phyloP scores from a whole-genome alignment of 1,284 basidiomycete species.

The Tilletia caries region DNA sequence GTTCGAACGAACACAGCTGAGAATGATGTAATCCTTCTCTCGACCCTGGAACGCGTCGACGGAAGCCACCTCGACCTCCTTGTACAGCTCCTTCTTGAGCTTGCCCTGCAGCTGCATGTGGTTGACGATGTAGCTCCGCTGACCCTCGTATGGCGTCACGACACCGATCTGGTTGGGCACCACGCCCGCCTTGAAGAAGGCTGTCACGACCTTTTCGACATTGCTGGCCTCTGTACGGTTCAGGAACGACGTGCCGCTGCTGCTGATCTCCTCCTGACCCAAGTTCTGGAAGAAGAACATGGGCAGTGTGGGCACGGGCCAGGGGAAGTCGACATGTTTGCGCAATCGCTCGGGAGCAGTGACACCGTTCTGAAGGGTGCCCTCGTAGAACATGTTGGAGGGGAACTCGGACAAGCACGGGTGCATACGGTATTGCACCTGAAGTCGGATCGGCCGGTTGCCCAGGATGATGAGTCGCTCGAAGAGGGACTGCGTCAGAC shows the following conservation, averaged over 20 bases:
- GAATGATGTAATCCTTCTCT: slow-evolving; percentile 99
- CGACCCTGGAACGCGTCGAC: slow-evolving; percentile 99
- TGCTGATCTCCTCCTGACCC: slow-evolving; percentile 97
- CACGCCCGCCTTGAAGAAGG: slow-evolving; percentile 98
- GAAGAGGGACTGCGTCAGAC: slow-evolving; percentile 93
- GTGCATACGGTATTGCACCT: slow-evolving; percentile 99
- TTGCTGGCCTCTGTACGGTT: slow-evolving; percentile 98
- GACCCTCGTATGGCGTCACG: slow-evolving; percentile 97
- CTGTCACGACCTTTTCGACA: slow-evolving; percentile 98
- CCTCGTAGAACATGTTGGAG: slow-evolving; percentile 99
- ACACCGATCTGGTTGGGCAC: slow-evolving; percentile 93
- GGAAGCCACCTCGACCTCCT: slow-evolving; percentile 97
- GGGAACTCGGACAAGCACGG: slow-evolving; percentile 98
- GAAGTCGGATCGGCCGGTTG: slow-evolving; percentile 93
- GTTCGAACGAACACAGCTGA: slow-evolving; percentile 97
- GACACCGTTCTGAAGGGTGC: slow-evolving; percentile 96
- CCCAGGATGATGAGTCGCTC: slow-evolving; percentile 92
- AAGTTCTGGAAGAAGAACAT: slow-evolving; percentile 99
- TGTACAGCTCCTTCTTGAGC: slow-evolving; percentile 97
- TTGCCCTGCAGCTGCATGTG: slow-evolving; percentile 99
- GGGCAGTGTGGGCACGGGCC: slow-evolving; percentile 94
- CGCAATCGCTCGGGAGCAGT: slow-evolving; percentile 94
- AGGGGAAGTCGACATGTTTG: slow-evolving; percentile 98
- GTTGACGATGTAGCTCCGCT: slow-evolving; percentile 96
- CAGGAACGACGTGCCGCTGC: slow-evolving; percentile 95